Evolutionary conservation across 176 grass and related monocot species (phyloP).

Genomic region (Poa annua): DNA sequence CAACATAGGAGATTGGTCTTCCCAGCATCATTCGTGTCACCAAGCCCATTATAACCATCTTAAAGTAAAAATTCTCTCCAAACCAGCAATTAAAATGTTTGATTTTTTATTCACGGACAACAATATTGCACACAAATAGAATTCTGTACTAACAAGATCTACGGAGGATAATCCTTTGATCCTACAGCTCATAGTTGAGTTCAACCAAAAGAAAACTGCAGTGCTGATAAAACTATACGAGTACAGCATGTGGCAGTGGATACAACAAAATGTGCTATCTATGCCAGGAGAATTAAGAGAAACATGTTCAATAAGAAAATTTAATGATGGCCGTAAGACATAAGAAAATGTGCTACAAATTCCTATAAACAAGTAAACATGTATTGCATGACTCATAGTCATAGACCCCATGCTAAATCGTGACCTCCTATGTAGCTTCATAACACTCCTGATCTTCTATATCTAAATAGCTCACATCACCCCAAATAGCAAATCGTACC

Average conservation of each 20-base stretch:
- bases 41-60: not conserved
- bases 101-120: constrained; percentile 4
- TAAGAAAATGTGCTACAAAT: not conserved
- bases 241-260: not conserved
- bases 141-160: constrained; percentile 24
- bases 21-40: not conserved
- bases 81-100: not conserved
- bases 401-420: not conserved
- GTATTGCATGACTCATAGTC: not conserved
- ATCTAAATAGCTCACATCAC: not conserved
- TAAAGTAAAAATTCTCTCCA: not conserved
- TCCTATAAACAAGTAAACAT: not conserved
- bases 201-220: not conserved
- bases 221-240: constrained; percentile 20
- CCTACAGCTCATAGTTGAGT: not conserved
- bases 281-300: not conserved
- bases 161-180: not conserved
- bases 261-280: not conserved
- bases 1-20: not conserved
- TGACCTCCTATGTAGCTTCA: not conserved
- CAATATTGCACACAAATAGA: not conserved
- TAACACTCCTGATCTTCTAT: not conserved
- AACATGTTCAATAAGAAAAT: not conserved
- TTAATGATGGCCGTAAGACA: not conserved
- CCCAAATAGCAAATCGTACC: not conserved